Conservation (phyloP, 208 protist genomes). For the Leishmania aethiopica region DNA sequence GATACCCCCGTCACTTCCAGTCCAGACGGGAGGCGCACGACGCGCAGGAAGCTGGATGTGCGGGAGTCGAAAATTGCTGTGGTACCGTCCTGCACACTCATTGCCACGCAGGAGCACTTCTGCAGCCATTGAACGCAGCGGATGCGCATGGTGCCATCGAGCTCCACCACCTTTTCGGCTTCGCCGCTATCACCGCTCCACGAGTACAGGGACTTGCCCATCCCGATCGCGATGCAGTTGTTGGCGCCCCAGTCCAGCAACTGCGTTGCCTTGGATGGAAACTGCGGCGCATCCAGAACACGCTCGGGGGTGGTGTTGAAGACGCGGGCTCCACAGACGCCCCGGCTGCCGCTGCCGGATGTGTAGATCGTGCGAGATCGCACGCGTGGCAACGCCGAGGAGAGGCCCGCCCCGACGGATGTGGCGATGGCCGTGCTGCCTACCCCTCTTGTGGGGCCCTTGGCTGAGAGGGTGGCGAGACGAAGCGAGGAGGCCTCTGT, state of each 20-base stretch:
- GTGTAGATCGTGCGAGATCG: slow-evolving; percentile 34
- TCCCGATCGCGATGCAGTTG: slow-evolving; percentile 82
- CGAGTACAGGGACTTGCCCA: slow-evolving; percentile 72
- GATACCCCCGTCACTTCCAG: slow-evolving; percentile 59
- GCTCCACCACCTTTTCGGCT: slow-evolving; percentile 57
- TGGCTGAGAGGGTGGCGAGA: slow-evolving; percentile 17
- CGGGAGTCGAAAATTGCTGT: slow-evolving; percentile 78
- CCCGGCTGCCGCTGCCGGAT: slow-evolving; percentile 17
- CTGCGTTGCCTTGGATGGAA: slow-evolving; percentile 56
- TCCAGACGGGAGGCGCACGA: slow-evolving; percentile 44
- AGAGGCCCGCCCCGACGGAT: slow-evolving; percentile 6
- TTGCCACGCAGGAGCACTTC: slow-evolving; percentile 71
- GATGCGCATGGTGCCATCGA: slow-evolving; percentile 54
- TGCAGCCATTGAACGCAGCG: slow-evolving; percentile 78
- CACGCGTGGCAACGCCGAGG: slow-evolving; percentile 11
- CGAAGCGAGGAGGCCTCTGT: slow-evolving; percentile 9
- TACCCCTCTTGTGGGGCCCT: neutral
- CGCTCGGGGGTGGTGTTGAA: slow-evolving; percentile 77
- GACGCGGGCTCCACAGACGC: slow-evolving; percentile 27
- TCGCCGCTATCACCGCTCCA: slow-evolving; percentile 69
- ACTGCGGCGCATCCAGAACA: slow-evolving; percentile 81
- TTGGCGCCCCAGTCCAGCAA: slow-evolving; percentile 87
- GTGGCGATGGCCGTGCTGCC: slow-evolving; percentile 3
- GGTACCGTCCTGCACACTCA: slow-evolving; percentile 59
- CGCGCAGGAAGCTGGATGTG: slow-evolving; percentile 62